Base-by-base conservation (phyloP, 1,284 basidiomycete species). In the Kalmanozyma brasiliensis region DNA sequence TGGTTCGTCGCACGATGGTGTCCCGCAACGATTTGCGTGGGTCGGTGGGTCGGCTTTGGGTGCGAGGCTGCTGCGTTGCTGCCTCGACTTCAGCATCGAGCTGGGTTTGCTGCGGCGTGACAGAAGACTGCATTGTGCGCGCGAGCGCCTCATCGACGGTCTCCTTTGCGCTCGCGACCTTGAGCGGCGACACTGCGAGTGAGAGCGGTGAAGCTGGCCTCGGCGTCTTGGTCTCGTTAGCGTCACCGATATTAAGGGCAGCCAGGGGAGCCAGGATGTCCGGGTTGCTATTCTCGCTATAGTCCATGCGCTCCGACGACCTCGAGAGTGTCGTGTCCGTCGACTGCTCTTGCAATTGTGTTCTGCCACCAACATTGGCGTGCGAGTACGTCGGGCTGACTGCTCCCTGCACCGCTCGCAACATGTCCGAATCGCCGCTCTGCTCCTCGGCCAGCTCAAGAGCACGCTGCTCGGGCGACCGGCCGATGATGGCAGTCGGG, bases 1-100 rank as follows among this genome's bases (percentile, higher is more conserved):
- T 68, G 38, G 76, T 78, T 10, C 76, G 35, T 8, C 76, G 73
- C 10, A 78, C 67, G 35, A 78, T 68, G 13, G 76, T 78, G 52
- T 78, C 64, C 3, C 76, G 58, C 19, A 67, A 51, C 13, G 73
- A 74, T 42, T 73, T 77, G 47, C 60, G 53, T 11, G 63, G 44
- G 23, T 49, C 38, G 7, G 43, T 41, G 9, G 24, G 23, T n/a
- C 41, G 32, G 8, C 3, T 20, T 1, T 29, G 14, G 14, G 16
- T 14, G 35, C 22, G 11, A 32, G 19, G 16, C 8, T n/a, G 20
- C 13, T 24, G 30, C 5, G 22, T 6, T 16, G 26, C 26, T 29
- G 26, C n/a, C n/a, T n/a, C n/a, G n/a, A n/a, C n/a, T n/a, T n/a
- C n/a, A n/a, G n/a, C n/a, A n/a, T n/a, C n/a, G n/a, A n/a, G n/a